A percentile compares a stretch with the other conserved stretches of the same genome.
Evolutionary conservation across 140 eudicot species (phyloP).

Genomic region (Senecio squalidus): DNA sequence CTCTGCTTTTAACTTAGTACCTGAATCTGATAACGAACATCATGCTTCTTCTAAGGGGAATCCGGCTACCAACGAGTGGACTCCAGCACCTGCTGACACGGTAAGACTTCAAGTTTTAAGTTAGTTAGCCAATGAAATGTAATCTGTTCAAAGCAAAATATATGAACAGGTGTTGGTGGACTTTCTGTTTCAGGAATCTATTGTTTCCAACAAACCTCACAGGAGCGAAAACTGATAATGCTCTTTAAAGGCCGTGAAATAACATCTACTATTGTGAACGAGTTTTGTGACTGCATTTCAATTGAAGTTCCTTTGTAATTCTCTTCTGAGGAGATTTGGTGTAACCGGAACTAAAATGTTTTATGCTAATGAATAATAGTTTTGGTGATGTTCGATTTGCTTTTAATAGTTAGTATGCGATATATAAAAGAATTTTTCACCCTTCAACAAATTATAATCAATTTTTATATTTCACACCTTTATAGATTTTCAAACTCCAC

Average conservation of each 20-base stretch:
- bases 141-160: neutral
- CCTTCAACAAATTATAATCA: neutral
- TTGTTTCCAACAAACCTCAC: conserved; percentile 48
- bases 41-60: conserved; percentile 74
- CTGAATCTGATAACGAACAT: conserved; percentile 37
- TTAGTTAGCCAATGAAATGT: neutral
- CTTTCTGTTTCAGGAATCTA: conserved; percentile 41
- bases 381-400: conserved; percentile 1
- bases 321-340: conserved; percentile 11
- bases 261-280: conserved; percentile 11
- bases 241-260: neutral
- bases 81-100: conserved; percentile 49
- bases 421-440: neutral
- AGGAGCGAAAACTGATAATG: conserved; percentile 62
- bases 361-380: conserved; percentile 22
- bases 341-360: conserved; percentile 16
- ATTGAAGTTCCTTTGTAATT: conserved; percentile 10
- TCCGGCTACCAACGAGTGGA: conserved; percentile 98
- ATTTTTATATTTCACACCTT: neutral
- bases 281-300: conserved; percentile 7
- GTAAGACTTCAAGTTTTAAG: conserved; percentile 19
- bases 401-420: neutral
- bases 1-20: conserved; percentile 34
- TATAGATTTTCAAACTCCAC: neutral
- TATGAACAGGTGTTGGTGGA: conserved; percentile 2